Conservation (phyloP, 768 basidiomycete species). For the Glaciozyma martinii region DNA sequence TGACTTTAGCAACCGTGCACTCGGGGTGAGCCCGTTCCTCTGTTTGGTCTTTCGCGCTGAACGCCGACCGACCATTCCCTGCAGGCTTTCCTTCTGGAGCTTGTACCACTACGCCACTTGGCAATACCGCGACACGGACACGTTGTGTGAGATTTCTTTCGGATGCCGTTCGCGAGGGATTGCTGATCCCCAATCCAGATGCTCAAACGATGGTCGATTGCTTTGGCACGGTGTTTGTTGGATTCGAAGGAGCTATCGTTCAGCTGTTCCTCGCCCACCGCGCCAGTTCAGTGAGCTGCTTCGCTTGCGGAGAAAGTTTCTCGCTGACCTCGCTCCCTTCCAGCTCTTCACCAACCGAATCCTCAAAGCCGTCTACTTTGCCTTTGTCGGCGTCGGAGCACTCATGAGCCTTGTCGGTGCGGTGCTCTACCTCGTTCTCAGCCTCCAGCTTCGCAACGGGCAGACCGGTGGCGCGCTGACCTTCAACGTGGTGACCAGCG, state of each 20-base stretch:
- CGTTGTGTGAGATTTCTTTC: too few relatives aligned
- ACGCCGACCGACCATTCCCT: neutral
- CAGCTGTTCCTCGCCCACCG: neutral
- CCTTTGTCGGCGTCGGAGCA: neutral
- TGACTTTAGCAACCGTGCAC: neutral
- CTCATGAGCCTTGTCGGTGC: neutral
- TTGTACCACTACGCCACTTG: neutral
- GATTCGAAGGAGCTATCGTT: neutral
- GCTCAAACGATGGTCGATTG: neutral
- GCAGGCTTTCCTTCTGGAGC: neutral
- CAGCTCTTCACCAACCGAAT: neutral
- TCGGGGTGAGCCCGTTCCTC: neutral
- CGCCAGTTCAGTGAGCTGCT: neutral
- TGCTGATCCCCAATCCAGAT: neutral
- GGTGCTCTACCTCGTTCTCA: neutral
- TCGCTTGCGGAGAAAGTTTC: neutral
- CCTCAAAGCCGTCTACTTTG: neutral
- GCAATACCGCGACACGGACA: neutral
- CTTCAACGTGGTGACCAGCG: neutral
- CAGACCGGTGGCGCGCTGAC: neutral
- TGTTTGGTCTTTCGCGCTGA: neutral
- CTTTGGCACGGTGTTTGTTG: neutral
- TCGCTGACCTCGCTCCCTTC: neutral
- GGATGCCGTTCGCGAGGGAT: too few relatives aligned
- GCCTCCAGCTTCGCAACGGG: neutral